Evolutionary conservation across 202 grass and related monocot species (phyloP), one percentile per base, ranked within the genome.

Genomic region (Zoysia matrella): DNA sequence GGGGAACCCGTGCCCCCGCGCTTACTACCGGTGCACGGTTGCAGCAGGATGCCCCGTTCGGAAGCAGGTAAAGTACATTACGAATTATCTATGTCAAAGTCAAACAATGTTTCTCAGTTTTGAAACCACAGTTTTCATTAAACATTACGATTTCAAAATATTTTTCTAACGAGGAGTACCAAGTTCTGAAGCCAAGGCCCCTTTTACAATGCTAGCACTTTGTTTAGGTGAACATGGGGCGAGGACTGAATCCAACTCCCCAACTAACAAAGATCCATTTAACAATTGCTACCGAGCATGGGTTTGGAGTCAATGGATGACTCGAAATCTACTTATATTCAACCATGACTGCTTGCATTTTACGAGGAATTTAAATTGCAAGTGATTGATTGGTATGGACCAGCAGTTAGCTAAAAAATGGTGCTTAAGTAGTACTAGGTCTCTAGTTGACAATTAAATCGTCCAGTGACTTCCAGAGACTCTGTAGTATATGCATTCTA

Each of bases 21-120:
- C 96, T 6, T 99, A 99, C 74, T 99, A 99, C 74, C 89, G 96
- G 12, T 99, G 96, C 83, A 99, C 96, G 36, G 91, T 94, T 41
- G 85, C 85, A 60, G 67, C 80, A 8, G 87, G 82, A 73, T 99
- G 96, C 74, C 96, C 92, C 2, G 96, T 99, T 56, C 87, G 92
- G 64, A 99, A 99, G 71, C 96, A 99, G 96, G 95, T 98, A 86
- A 8, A 9, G 67, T 44, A 69, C 18, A 36, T 36, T 11, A 78
- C 40, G 42, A 11, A 49, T 55, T 15, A 36, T 86, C 36, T 22
- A 70, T 46, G 14, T 67, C 76, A 36, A 60, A 85, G 30, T 36
- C 30, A 36, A 36, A 36, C 39, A 55, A n/a, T 50, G 52, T 12
- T 42, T 22, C 3, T 57, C 50, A 49, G 42, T 11, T 67, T 43